Evolutionary conservation across 164 flowering plant species (phyloP).

Genomic region (Buxus sempervirens): DNA sequence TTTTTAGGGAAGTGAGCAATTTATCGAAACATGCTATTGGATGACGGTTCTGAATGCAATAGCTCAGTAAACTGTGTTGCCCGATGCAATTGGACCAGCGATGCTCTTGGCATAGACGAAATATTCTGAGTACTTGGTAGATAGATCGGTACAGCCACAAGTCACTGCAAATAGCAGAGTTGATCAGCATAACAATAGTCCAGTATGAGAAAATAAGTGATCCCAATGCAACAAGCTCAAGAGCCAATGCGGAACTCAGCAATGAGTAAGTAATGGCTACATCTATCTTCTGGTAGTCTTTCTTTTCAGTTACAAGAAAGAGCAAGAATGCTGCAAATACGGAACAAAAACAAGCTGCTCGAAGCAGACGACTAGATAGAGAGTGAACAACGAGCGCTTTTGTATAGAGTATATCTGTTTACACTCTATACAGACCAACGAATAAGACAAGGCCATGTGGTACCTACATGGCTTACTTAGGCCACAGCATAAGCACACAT

Average conservation of each 20-base stretch:
- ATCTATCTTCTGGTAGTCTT: background rate
- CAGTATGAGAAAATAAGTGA: background rate
- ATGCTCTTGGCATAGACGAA: background rate
- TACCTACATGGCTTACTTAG: no score
- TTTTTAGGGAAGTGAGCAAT: background rate
- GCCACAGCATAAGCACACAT: no score
- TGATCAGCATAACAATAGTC: background rate
- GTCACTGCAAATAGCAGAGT: background rate
- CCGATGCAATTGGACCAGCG: slow-evolving; percentile 15
- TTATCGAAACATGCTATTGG: background rate
- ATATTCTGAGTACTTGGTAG: background rate
- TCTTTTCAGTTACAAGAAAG: background rate
- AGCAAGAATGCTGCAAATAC: background rate
- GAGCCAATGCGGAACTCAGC: background rate
- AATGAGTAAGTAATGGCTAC: background rate
- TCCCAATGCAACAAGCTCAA: background rate
- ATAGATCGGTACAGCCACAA: background rate
- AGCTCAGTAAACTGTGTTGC: slow-evolving; percentile 13
- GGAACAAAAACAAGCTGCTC: background rate
- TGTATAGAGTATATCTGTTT: background rate
- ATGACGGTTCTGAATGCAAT: slow-evolving; percentile 6
- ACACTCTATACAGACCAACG: no score
- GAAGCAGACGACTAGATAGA: background rate
- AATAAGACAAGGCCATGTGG: no score
- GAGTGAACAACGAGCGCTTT: background rate